Conservation (phyloP, 768 basidiomycete species). For the Ramaria sp. region DNA sequence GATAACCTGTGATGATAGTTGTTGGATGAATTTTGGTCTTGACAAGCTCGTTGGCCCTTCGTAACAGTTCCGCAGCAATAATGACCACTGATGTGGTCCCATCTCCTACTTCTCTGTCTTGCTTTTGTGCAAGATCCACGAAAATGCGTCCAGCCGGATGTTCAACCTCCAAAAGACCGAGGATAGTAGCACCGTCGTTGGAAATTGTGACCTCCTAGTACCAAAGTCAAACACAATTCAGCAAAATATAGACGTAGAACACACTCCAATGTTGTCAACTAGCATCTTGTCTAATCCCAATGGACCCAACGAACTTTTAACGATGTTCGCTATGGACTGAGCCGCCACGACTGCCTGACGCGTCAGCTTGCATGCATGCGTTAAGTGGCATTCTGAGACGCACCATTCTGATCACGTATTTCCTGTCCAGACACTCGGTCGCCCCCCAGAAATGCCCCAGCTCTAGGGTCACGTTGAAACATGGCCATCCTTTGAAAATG, state of each 20-base stretch:
- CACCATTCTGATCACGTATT: constrained; percentile 94
- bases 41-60: constrained; percentile 94
- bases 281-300: constrained; percentile 95
- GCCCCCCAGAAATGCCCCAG: constrained; percentile 89
- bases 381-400: constrained; percentile 2
- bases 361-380: background rate
- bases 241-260: constrained; percentile 17
- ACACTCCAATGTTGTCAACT: constrained; percentile 92
- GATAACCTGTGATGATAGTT: constrained; percentile 97
- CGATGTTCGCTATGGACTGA: constrained; percentile 92
- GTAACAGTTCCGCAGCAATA: constrained; percentile 92
- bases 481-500: constrained; percentile 26
- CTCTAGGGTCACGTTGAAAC: constrained; percentile 87
- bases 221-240: background rate
- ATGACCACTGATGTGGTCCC: constrained; percentile 98
- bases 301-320: constrained; percentile 93
- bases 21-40: constrained; percentile 98
- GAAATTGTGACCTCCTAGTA: constrained; percentile 95
- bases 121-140: constrained; percentile 96
- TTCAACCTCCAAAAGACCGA: constrained; percentile 85
- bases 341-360: constrained; percentile 73
- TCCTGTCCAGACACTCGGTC: constrained; percentile 92
- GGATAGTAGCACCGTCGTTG: constrained; percentile 99
- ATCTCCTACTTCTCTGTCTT: constrained; percentile 99
- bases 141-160: constrained; percentile 97